Evolutionary conservation across 768 basidiomycete genomes (phyloP).

Genomic region (Pisolithus orientalis): DNA sequence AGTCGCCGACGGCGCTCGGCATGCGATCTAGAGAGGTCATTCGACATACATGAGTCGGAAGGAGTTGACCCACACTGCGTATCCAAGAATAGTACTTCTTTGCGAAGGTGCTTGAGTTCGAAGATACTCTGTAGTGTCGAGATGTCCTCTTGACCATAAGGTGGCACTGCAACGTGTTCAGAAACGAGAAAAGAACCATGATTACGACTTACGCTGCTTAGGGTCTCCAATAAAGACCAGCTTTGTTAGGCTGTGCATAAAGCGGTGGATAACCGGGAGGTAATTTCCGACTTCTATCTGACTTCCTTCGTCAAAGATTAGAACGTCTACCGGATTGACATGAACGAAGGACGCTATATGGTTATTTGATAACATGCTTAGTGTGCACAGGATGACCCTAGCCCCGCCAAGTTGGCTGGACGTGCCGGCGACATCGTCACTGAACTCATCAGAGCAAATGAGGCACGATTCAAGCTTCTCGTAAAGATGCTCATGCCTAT

Average conservation of each 20-base stretch:
- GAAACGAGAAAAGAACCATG: background rate
- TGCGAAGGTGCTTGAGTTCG: conserved; percentile 55
- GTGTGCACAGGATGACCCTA: conserved; percentile 41
- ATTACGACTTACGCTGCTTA: conserved; percentile 25
- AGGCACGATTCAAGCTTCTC: conserved; percentile 26
- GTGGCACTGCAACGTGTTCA: conserved; percentile 49
- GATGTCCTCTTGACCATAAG: conserved; percentile 67
- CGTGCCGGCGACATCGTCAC: conserved; percentile 7
- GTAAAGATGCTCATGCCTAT: conserved; percentile 49
- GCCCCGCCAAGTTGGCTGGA: conserved; percentile 22
- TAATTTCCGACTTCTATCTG: conserved; percentile 39
- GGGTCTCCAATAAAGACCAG: conserved; percentile 36
- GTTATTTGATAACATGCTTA: conserved; percentile 38
- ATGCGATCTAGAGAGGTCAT: conserved; percentile 55
- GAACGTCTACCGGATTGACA: conserved; percentile 28
- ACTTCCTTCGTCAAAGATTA: conserved; percentile 44
- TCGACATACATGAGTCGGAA: background rate
- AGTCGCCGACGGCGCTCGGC: conserved; percentile 67
- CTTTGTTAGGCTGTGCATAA: conserved; percentile 21
- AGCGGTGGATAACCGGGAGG: conserved; percentile 28
- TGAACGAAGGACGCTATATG: conserved; percentile 8
- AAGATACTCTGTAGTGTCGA: conserved; percentile 69
- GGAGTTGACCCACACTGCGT: conserved; percentile 60
- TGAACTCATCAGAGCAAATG: conserved; percentile 32
- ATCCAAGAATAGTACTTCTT: conserved; percentile 46